phyloP scores from a whole-genome alignment of 2,329 filamentous ascomycete species.

The Fusarium begoniae region DNA sequence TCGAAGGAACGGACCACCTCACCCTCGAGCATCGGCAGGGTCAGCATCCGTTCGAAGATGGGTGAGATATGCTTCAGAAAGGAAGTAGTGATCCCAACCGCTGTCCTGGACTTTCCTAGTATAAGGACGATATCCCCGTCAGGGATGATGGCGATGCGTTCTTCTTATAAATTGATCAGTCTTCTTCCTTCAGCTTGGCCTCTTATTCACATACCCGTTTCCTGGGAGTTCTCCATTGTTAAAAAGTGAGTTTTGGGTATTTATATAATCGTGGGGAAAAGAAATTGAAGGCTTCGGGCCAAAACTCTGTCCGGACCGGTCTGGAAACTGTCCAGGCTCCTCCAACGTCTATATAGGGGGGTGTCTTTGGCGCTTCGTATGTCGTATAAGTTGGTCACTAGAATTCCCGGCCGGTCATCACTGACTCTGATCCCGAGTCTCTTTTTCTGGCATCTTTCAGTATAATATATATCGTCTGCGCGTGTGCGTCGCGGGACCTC shows the following conservation, averaged over 20 bases:
- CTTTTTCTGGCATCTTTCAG: neutral
- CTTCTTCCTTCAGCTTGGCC: neutral
- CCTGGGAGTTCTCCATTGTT: too few species aligned
- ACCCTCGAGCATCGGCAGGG: neutral
- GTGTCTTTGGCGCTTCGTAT: neutral
- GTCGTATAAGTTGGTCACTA: neutral
- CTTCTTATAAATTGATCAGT: neutral
- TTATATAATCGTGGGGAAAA: neutral
- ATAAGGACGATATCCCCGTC: neutral
- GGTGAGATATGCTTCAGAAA: neutral
- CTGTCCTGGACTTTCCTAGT: neutral
- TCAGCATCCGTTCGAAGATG: neutral
- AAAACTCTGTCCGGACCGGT: neutral
- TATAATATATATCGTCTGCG: neutral
- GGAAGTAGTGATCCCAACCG: neutral
- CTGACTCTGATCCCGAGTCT: neutral
- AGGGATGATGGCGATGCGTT: neutral
- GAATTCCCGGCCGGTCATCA: neutral
- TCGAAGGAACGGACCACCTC: neutral
- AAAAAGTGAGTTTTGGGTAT: neutral
- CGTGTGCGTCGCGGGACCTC: neutral
- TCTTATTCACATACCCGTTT: neutral
- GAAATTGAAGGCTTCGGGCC: neutral
- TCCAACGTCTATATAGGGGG: neutral
- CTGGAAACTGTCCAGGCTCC: neutral